Conservation (phyloP, 768 basidiomycete genomes). For the Mrakia blollopis region DNA sequence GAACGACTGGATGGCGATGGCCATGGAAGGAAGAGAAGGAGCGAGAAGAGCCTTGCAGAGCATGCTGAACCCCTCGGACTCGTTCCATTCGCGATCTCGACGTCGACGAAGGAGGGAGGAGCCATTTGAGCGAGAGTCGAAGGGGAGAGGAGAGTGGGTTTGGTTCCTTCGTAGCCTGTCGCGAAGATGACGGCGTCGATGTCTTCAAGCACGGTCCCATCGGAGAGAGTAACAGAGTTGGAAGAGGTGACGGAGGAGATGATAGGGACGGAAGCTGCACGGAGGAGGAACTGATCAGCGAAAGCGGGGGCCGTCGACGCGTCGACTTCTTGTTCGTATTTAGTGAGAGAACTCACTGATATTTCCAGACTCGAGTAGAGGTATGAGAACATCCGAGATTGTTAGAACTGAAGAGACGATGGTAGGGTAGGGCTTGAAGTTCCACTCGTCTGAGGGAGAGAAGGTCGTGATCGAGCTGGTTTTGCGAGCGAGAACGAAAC, state of each 20-base stretch:
- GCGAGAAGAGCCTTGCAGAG: not conserved
- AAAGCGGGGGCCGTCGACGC: no score
- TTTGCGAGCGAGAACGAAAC: not conserved
- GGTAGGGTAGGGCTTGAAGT: not conserved
- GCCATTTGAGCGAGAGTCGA: not conserved
- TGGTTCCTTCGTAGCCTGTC: not conserved
- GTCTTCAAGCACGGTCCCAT: not conserved
- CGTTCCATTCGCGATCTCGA: no score
- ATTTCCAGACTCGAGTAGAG: not conserved
- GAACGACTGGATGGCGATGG: not conserved
- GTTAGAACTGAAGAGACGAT: not conserved
- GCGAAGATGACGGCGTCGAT: conserved; percentile 15
- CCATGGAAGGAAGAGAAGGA: not conserved
- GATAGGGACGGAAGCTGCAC: conserved; percentile 8
- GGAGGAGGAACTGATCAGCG: no score
- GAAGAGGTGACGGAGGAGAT: not conserved
- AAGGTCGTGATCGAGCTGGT: not conserved
- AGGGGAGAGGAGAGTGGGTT: not conserved
- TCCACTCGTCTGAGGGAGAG: not conserved
- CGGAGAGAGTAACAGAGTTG: not conserved
- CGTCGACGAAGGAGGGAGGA: not conserved
- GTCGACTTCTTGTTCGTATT: no score
- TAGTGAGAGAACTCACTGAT: not conserved
- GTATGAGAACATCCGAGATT: not conserved
- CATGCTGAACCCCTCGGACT: not conserved